Conservation (phyloP, 73 alveolate species). For the Paramecium caudatum region DNA sequence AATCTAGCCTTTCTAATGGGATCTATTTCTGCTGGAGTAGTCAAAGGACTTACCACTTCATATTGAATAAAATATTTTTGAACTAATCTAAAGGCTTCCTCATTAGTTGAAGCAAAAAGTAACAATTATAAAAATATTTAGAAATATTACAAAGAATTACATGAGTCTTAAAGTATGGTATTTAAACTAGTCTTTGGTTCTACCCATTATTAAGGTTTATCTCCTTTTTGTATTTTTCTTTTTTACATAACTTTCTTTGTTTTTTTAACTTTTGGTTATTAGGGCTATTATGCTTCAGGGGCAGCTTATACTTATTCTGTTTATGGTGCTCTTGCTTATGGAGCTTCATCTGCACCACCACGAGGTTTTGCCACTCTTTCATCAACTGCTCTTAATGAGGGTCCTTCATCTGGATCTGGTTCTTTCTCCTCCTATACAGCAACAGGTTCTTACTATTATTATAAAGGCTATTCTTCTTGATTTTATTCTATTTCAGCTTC, state of each 20-base stretch:
- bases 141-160: neutral
- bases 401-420: neutral
- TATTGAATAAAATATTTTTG: neutral
- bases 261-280: neutral
- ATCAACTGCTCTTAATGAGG: too few relatives aligned
- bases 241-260: neutral
- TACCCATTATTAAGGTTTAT: neutral
- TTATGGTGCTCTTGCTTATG: neutral
- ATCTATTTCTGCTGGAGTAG: neutral
- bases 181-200: neutral
- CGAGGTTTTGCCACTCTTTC: neutral
- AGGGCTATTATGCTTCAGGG: neutral
- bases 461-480: neutral
- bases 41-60: neutral
- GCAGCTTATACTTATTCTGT: neutral
- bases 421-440: neutral
- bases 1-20: slow-evolving; percentile 8
- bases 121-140: neutral
- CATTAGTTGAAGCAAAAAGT: neutral
- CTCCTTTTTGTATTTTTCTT: neutral
- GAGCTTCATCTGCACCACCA: neutral
- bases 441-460: neutral
- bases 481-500: neutral
- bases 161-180: neutral
- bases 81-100: neutral